phyloP scores from a whole-genome alignment of 345 rosid species.

The Lepidium sativum region DNA sequence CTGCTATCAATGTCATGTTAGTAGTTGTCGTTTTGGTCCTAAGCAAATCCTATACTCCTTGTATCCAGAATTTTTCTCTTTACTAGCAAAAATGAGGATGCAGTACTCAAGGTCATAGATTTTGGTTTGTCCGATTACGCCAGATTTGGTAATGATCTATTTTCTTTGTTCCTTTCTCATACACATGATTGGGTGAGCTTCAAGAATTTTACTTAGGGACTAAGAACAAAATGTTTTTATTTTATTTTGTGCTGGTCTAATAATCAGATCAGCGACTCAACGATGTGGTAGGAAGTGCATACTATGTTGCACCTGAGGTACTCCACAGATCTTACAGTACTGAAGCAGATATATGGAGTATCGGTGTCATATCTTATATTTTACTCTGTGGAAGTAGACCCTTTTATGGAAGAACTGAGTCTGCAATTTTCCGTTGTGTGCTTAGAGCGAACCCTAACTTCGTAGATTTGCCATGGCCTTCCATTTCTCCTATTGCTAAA shows the following conservation, averaged over 20 bases:
- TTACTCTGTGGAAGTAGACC: slow-evolving; percentile 97
- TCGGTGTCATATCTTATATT: slow-evolving; percentile 89
- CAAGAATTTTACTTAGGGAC: neutral
- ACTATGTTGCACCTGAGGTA: slow-evolving; percentile 98
- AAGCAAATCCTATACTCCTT: neutral
- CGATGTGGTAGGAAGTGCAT: slow-evolving; percentile 98
- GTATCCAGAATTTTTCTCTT: slow-evolving; percentile 85
- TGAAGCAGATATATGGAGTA: slow-evolving; percentile 98
- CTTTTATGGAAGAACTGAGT: slow-evolving; percentile 91
- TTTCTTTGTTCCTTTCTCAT: neutral
- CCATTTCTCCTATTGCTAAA: slow-evolving; percentile 69
- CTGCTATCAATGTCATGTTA: too few relatives aligned
- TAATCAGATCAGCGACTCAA: slow-evolving; percentile 83
- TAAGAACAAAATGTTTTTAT: neutral
- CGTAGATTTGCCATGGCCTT: slow-evolving; percentile 90
- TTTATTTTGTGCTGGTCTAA: neutral
- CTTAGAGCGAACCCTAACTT: slow-evolving; percentile 89
- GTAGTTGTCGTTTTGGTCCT: neutral
- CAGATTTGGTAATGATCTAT: slow-evolving; percentile 49
- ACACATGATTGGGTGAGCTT: neutral
- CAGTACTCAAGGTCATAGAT: slow-evolving; percentile 85
- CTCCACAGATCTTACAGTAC: slow-evolving; percentile 89
- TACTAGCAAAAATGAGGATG: slow-evolving; percentile 64
- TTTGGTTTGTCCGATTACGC: slow-evolving; percentile 87
- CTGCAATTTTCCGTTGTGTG: slow-evolving; percentile 93